phyloP scores from a whole-genome alignment of 2,329 filamentous ascomycete genomes.

The Alternaria sp. region DNA sequence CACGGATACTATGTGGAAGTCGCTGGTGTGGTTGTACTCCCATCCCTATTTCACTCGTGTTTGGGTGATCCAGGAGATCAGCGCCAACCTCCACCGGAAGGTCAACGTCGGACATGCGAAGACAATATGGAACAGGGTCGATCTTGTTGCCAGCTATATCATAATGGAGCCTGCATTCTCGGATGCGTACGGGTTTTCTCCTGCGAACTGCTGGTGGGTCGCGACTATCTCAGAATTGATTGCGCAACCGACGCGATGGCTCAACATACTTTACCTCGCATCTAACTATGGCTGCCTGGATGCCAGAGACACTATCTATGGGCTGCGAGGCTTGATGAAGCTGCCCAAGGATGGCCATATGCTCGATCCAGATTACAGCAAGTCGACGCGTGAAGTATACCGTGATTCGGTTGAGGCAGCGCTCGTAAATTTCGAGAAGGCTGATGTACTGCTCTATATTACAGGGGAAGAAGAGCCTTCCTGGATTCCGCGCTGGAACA shows the following conservation, averaged over 20 bases:
- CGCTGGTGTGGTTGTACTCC: background rate
- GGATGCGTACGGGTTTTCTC: background rate
- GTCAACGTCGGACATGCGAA: background rate
- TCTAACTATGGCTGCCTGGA: background rate
- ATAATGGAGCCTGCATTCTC: background rate
- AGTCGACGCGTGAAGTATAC: background rate
- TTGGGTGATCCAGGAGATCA: background rate
- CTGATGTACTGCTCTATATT: background rate
- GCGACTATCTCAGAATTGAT: background rate
- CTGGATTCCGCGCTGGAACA: background rate
- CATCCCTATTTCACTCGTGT: background rate
- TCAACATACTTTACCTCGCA: background rate
- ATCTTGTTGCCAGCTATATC: background rate
- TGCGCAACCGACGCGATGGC: background rate
- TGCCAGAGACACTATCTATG: background rate
- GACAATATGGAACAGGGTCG: background rate
- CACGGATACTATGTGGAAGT: background rate
- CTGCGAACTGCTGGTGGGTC: background rate
- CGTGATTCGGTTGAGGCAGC: background rate
- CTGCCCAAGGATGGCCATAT: background rate
- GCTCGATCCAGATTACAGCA: background rate
- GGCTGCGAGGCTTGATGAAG: background rate
- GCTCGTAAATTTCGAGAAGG: background rate
- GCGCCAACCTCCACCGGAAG: background rate
- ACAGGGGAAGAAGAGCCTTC: background rate